Evolutionary conservation across 2,329 filamentous ascomycete genomes (phyloP), one percentile per base, ranked within the genome.

Genomic region (Venturia nashicola): DNA sequence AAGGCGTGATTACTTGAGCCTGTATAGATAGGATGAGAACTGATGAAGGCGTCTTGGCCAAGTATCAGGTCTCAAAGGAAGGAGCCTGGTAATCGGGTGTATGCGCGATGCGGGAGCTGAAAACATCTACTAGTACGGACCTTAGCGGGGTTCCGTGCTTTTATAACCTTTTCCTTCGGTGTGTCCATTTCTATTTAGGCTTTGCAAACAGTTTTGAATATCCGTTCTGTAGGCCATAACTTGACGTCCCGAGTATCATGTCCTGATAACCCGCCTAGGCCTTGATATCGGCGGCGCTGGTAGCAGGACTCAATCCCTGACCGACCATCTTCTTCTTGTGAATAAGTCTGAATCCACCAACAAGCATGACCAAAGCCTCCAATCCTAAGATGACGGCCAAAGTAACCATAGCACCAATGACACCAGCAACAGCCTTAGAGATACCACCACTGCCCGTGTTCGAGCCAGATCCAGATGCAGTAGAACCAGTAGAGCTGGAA

Each of bases 371-470:
- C 46, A 85, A 67, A 1, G 76, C 79, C 67, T 83, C 81, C 12
- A 84, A 63, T 0, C 82, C 83, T 54, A 87, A 68, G n/a, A 88
- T 76, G 12, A 87, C 83, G 32, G 79, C 85, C 46, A 89, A 72
- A 0, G 86, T 87, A 20, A 88, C 85, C 79, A 88, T 82, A 0
- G 86, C 86, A 43, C 86, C 86, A 70, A 95, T 91, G 5, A 93
- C 90, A 61, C 91, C 90, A 0, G 89, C 90, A n/a, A 92, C 85
- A 6, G 84, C 81, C 44, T 80, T 83, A 61, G 86, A 88, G 36
- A 95, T 79, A 9, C 82, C 81, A 61, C 75, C 72, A 23, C 69
- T 67, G 44, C 67, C 65, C 27, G 66, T 68, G 23, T 54, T 64
- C 16, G 69, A 68, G 20, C 70, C 71, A 20, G 68, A 69, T 32